Percentiles rank a stretch among this genome's conserved stretches.
phyloP scores from a whole-genome alignment of 768 basidiomycete genomes.

The Dentipellis fragilis region DNA sequence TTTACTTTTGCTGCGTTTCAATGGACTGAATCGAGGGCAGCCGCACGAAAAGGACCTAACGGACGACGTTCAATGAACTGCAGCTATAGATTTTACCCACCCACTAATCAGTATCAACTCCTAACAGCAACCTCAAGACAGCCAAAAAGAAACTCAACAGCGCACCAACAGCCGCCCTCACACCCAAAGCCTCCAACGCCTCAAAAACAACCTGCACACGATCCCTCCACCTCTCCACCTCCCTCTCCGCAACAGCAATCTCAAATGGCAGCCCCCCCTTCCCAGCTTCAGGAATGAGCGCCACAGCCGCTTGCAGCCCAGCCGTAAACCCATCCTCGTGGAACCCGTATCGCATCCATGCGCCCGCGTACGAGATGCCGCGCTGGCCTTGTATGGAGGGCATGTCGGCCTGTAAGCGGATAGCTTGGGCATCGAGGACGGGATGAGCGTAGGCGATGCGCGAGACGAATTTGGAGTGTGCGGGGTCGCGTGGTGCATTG shows the following conservation, averaged over 20 bases:
- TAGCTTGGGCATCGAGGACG: constrained; percentile 47
- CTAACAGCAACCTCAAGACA: not conserved
- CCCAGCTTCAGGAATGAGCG: not conserved
- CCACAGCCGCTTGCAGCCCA: constrained; percentile 27
- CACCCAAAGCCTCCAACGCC: not conserved
- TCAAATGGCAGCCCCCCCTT: constrained; percentile 30
- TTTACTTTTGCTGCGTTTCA: too few relatives aligned
- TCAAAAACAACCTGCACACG: not conserved
- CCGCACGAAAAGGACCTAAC: too few relatives aligned
- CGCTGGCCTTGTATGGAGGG: constrained; percentile 50
- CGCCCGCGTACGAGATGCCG: constrained; percentile 53
- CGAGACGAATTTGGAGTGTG: constrained; percentile 33
- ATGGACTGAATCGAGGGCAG: too few relatives aligned
- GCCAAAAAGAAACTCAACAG: not conserved
- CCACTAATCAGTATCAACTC: not conserved
- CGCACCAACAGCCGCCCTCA: not conserved
- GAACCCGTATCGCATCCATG: constrained; percentile 71
- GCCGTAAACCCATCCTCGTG: constrained; percentile 70
- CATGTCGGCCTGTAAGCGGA: constrained; percentile 44
- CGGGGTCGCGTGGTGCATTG: constrained; percentile 58
- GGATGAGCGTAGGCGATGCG: constrained; percentile 62
- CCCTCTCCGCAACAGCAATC: constrained; percentile 29
- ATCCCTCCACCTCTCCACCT: not conserved
- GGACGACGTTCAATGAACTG: too few relatives aligned
- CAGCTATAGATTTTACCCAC: too few relatives aligned